A percentile compares a stretch with the other conserved stretches of the same genome.
Evolutionary conservation across 2,329 filamentous ascomycete species (phyloP).

Genomic region (Ophiostoma novo-ulmi): DNA sequence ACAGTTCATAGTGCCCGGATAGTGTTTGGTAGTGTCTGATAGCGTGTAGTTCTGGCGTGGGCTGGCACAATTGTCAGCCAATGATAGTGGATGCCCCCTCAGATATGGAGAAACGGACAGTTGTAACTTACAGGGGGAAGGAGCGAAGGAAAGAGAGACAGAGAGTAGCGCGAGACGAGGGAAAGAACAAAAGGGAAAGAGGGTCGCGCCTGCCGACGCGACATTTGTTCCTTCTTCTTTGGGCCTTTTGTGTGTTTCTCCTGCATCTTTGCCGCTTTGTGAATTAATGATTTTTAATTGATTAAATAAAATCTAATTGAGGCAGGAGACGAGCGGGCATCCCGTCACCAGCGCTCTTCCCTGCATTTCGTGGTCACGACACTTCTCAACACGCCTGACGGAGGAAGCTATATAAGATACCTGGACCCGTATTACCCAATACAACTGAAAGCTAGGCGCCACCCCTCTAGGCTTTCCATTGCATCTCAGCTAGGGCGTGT

Average conservation of each 20-base stretch:
- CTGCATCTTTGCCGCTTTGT: conserved; percentile 1
- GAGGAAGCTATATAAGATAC: not conserved
- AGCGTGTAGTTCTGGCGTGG: not conserved
- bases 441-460: conserved; percentile 1
- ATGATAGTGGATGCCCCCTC: not conserved
- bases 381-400: not conserved
- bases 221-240: conserved; percentile 23
- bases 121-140: conserved; percentile 3
- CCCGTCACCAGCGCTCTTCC: conserved; percentile 15
- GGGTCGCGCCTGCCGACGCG: conserved; percentile 28
- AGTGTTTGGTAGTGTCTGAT: not conserved
- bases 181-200: not conserved
- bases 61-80: not conserved
- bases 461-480: not conserved
- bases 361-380: not conserved
- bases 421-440: not conserved
- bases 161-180: not conserved
- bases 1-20: not conserved
- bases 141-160: not conserved
- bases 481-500: not conserved
- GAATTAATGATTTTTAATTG: conserved; percentile 18
- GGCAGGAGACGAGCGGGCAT: conserved; percentile 17
- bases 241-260: conserved; percentile 9
- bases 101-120: not conserved
- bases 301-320: conserved; percentile 17